Base-by-base conservation (phyloP, 495 filamentous ascomycete genomes). In the Talaromyces stipitatus region DNA sequence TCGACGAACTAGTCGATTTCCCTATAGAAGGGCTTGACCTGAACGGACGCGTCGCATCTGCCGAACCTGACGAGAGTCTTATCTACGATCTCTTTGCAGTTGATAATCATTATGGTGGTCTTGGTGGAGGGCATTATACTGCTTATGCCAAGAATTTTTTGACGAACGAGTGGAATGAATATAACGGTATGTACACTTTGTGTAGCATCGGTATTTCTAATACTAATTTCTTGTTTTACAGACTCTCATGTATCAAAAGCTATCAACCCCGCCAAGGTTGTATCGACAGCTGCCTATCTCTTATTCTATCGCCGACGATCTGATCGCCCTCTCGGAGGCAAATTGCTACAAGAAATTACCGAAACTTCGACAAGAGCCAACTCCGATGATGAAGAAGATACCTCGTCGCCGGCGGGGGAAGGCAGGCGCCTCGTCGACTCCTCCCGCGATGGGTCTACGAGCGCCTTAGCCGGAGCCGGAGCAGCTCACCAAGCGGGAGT, bases 61-160 rank as follows among this genome's bases (percentile, higher is more conserved):
- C 82, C 33, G 86, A 89, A 45, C 81, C 86, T 27, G 91, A 85
- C 3, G 95, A 96, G 71, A 74, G 84, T 58, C 76, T 88, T 62
- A 73, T 94, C 27, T 98, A 96, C 66, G 94, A 98, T 70, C 77
- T 98, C 22, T 88, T 97, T 66, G 94, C 86, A 0, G 91, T 97
- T 1, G 94, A 98, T 68, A 91, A 95, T 67, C 94, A 98, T 68
- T 94, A 86, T 63, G 94, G 95, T 55, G 89, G 89, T 28, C 77
- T 98, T 47, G 88, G 89, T 26, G 94, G 94, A 20, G 94, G 94
- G 0, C 94, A 98, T 68, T 98, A 98, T 71, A 97, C 91, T 16
- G 94, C 95, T 2, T 89, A 83, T 68, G 90, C 91, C 2, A 90
- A 90, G 75, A 97, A 95, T 63, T 97, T 92, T 66, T 72, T 87